Percentiles rank a stretch among this genome's conserved stretches.
phyloP scores from a whole-genome alignment of 768 basidiomycete species.

The Xerocomus potaroensis region DNA sequence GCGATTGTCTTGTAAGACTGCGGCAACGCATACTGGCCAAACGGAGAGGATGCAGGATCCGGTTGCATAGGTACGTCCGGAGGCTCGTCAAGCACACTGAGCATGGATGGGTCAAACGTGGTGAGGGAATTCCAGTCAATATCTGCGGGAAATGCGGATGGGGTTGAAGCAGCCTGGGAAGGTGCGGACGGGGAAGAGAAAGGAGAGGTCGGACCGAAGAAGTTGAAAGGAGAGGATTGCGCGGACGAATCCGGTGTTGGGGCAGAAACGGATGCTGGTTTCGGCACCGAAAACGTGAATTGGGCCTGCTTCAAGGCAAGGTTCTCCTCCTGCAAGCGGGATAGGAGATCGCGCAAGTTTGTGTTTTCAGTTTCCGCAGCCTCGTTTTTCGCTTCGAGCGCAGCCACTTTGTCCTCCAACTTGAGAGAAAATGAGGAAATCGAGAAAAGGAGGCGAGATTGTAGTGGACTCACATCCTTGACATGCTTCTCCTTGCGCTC shows the following conservation, averaged over 20 bases:
- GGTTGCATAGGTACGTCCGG: constrained; percentile 55
- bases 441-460: constrained; percentile 8
- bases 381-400: constrained; percentile 79
- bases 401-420: constrained; percentile 90
- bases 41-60: constrained; percentile 46
- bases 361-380: constrained; percentile 74
- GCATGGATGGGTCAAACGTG: constrained; percentile 64
- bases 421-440: constrained; percentile 28
- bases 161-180: constrained; percentile 28
- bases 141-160: constrained; percentile 22
- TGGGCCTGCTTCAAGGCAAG: constrained; percentile 70
- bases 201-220: constrained; percentile 24
- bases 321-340: constrained; percentile 85
- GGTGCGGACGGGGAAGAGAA: constrained; percentile 26
- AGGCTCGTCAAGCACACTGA: constrained; percentile 62
- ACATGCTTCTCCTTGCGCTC: constrained; percentile 98
- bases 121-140: constrained; percentile 64
- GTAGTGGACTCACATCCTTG: constrained; percentile 69
- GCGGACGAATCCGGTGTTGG: constrained; percentile 18
- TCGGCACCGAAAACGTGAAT: constrained; percentile 82
- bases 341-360: constrained; percentile 81
- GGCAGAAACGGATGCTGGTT: constrained; percentile 27
- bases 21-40: constrained; percentile 45
- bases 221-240: constrained; percentile 22
- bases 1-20: constrained; percentile 72